Base-by-base conservation (phyloP, 306 rosid genomes). In the Vachellia collinsii region DNA sequence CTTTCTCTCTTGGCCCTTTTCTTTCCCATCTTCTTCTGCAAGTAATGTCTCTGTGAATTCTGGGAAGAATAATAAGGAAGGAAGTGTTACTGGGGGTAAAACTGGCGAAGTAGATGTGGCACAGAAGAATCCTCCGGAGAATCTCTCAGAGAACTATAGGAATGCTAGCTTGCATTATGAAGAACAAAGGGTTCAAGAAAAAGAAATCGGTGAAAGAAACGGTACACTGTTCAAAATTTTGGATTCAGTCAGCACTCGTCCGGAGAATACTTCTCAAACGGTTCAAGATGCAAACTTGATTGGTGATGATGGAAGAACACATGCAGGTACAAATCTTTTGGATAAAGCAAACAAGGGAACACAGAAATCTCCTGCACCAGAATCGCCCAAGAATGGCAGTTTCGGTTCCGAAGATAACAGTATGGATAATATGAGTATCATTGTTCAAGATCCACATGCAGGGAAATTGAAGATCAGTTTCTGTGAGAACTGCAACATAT, bases 401-500 rank as follows among this genome's bases (percentile, higher is more conserved):
- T 64, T 41, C 61, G 38, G 62, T 29, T 29, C 2, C 34, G 2
- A 29, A 29, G 34, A 29, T 29, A 29, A 29, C 1, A 29, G 34
- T 29, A 29, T 29, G 34, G 34, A 12, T 65, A 80, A 88, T 48
- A 68, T n/a, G 53, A 80, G 61, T 11, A 54, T 41, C 23, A 66
- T 36, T 58, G 65, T 53, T 16, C 6, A 22, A 79, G 70, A 56
- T 72, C 71, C 86, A 12, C 79, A 79, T 29, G 11, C 38, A 13
- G 22, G 51, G 82, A 79, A 56, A 46, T 75, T 25, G 77, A 51
- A 70, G 66, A 63, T 46, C 72, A 85, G 77, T 42, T 88, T 86
- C 12, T 41, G 20, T 48, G 83, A 82, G 82, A 72, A 86, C 5
- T 96, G 99, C 79, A 88, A 96, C 39, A 77, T 93, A 25, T 96